Base-by-base conservation (phyloP, 1,284 basidiomycete species). In the Fomitopsis betulina region DNA sequence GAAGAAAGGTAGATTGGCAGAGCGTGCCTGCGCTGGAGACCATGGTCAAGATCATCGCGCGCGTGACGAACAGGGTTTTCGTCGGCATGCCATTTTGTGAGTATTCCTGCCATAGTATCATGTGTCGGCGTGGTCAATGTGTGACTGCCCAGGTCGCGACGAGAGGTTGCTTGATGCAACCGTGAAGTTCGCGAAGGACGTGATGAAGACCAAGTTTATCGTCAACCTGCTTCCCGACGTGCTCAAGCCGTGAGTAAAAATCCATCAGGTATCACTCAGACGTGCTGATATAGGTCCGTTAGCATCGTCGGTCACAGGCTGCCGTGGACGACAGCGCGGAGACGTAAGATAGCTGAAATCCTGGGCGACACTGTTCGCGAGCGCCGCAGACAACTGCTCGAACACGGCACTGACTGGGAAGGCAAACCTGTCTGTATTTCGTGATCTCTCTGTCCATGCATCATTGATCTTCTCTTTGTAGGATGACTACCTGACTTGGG, bases 401-500 rank as follows among this genome's bases (percentile, higher is more conserved):
- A 51, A 19, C 25, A 51, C 19, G 49, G 49, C 7, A 19, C 32
- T 1, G 49, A 51, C 6, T 51, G 25, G 9, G 49, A 51, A 37
- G 33, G 33, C 49, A 51, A 51, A 23, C 30, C 49, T 9, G 49
- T 51, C 4, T n/a, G 32, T 51, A 51, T 35, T 32, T 5, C 2
- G 32, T 27, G 9, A 8, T 35, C 17, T 35, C 5, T 25, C 3
- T 4, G 9, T 9, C n/a, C 25, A 2, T 15, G 17, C 49, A 8
- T 13, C 32, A 9, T 6, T 35, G 17, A 51, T 32, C n/a, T 51
- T 1, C 2, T 30, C 21, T 23, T n/a, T 17, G 37, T 40, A 79
- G 76, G 73, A 73, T 53, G 77, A 80, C 63, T 65, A 78, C 68
- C 66, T 81, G 13, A 70, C 71, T 17, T 79, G 79, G 78, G 61